Conservation (phyloP, 75 land plant genomes). For the Cryptomeria japonica region DNA sequence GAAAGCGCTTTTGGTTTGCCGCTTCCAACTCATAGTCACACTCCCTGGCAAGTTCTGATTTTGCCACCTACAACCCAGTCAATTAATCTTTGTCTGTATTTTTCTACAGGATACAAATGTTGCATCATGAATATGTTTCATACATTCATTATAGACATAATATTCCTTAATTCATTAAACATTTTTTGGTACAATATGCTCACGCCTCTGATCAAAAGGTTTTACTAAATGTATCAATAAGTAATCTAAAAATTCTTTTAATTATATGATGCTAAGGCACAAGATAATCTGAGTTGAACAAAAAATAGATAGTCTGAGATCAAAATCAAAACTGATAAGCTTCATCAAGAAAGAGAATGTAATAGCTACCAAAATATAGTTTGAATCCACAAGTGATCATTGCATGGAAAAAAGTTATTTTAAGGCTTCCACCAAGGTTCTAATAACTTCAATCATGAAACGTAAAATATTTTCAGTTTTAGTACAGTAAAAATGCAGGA, state of each 20-base stretch:
- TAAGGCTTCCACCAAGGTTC: not conserved
- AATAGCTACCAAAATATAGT: not conserved
- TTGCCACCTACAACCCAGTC: conserved; percentile 73
- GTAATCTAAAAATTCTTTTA: not conserved
- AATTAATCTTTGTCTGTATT: not conserved
- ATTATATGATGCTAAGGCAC: not conserved
- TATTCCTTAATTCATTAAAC: not conserved
- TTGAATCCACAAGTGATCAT: not conserved
- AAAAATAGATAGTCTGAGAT: not conserved
- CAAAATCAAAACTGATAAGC: not conserved
- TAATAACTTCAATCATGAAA: not conserved
- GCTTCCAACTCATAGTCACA: conserved; percentile 95
- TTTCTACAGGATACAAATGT: not conserved
- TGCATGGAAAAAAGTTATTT: not conserved
- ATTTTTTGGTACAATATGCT: not conserved
- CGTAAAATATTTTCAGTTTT: not conserved
- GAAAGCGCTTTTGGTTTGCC: conserved; percentile 74
- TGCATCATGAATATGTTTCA: not conserved
- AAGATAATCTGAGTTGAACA: conserved; percentile 4
- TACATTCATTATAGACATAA: not conserved
- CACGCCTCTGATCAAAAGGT: not conserved
- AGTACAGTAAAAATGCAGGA: too few relatives aligned
- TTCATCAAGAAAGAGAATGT: not conserved
- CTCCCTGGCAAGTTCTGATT: conserved; percentile 92
- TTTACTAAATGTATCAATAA: not conserved